Evolutionary conservation across 2,329 filamentous ascomycete species (phyloP), one percentile per base, ranked within the genome.

Genomic region (Talaromyces marneffei): DNA sequence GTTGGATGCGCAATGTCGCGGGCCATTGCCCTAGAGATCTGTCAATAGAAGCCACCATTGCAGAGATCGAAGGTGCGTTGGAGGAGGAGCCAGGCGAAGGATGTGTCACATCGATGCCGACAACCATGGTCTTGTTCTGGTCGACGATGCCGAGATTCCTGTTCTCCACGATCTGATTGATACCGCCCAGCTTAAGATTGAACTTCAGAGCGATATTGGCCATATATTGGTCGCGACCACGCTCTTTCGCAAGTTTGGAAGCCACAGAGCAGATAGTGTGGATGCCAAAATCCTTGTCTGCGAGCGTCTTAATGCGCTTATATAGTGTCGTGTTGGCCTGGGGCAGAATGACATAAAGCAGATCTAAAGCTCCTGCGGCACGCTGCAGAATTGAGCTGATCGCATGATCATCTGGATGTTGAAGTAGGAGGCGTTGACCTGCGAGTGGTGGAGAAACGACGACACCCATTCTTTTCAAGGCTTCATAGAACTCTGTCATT

Each of bases 71-170:
- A 1, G 91, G 91, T 0, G 89, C 85, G 0, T 72, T 74, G 0
- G 79, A 74, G 0, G 79, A 71, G 2, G 82, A 86, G 0, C 83
- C 84, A 0, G 86, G 84, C 27, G 91, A 93, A 0, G 92, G 92
- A 69, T 96, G 92, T 0, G 91, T 95, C 0, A 96, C 91, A 69
- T 96, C 92, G 66, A 94, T 88, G 0, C 92, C 92, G 10, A 95
- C 85, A 1, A 96, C 77, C 87, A 97, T 96, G 0, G 91, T 95
- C 67, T 86, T 87, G 1, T 83, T 84, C 39, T 87, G 81, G 37
- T 87, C 81, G 42, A 79, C 77, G 60, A 92, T 75, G 0, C 80
- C 81, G 4, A 88, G 77, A 25, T 87, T 82, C 0, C 78, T 66
- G 9, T 58, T 42, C 8, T 65, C 64, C 0, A 96, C 77, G 16